Evolutionary conservation across 2,329 filamentous ascomycete species (phyloP), one percentile per base, ranked within the genome.

Genomic region (Aspergillus sp.): DNA sequence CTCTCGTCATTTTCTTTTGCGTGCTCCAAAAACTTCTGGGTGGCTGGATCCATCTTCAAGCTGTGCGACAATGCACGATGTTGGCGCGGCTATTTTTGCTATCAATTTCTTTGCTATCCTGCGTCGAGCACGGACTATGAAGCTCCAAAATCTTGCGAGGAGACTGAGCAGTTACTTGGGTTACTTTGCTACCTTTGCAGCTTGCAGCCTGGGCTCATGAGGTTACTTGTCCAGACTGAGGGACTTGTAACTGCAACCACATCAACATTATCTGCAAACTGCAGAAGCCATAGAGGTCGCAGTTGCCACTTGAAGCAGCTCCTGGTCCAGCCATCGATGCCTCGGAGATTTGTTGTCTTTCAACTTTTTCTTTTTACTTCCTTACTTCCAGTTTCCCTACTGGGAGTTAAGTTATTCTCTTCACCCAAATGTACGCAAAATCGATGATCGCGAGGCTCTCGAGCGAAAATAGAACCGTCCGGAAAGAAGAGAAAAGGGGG

Each of bases 1-100:
- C 55, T 56, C 48, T 53, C 34, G 43, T 22, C 3, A n/a, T 48
- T 53, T 30, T 39, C 32, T 47, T 39, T 24, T 26, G 15, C 22
- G 17, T 7, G 18, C 18, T 18, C n/a, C 30, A 8, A 20, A 32
- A 5, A 12, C 38, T 6, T 15, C 12, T 48, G 3, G 50, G 30
- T 38, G 42, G 26, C 22, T 30, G 30, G 18, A 9, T 53, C 45
- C 26, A 22, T 48, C 50, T 41, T 32, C 26, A 20, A 15, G n/a
- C 34, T 58, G 56, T 62, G 26, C 52, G 41, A 62, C 62, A 5
- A 48, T 62, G 51, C 52, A 58, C 47, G 56, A 61, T 52, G 59
- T 54, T 59, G 48, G 57, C 57, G 61, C 48, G 48, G 55, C 55
- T 60, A 53, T 53, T 42, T 56, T 41, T 54, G 48, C 39, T 60